These are phyloP conservation scores for Pseudogymnoascus sp. DNA, from an alignment of 2,329 filamentous ascomycete genomes.

Conservation along the genomic window DNA sequence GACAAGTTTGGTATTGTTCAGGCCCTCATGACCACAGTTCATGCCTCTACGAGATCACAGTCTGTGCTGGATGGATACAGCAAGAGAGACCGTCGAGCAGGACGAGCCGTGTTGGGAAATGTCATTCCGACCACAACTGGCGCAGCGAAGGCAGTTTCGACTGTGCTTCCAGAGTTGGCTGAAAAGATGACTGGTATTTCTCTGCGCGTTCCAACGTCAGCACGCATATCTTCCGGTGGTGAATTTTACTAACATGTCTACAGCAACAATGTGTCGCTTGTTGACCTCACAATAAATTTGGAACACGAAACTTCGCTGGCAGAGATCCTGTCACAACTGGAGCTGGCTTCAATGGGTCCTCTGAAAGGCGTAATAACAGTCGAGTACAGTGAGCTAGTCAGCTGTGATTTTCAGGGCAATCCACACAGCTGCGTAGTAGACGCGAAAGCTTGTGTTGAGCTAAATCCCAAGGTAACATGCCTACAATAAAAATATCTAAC, in stretches of 20 bases:
- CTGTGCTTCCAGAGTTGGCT: constrained; percentile 11
- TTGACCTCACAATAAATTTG: constrained; percentile 13
- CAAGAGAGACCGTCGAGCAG: constrained; percentile 29
- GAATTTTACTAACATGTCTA: neutral
- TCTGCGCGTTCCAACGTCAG: constrained; percentile 15
- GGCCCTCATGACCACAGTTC: constrained; percentile 28
- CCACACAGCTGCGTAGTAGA: constrained; percentile 12
- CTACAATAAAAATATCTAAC: neutral
- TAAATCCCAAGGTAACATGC: constrained; percentile 10
- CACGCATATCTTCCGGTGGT: neutral
- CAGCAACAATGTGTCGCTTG: constrained; percentile 13
- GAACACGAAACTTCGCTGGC: constrained; percentile 5
- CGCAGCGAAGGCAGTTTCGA: constrained; percentile 14
- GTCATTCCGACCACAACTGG: constrained; percentile 16
- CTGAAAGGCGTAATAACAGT: constrained; percentile 11
- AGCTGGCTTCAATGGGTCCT: neutral
- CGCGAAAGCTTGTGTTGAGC: constrained; percentile 11
- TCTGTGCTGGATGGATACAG: constrained; percentile 30
- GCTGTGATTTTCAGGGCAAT: constrained; percentile 16
- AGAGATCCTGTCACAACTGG: constrained; percentile 10
- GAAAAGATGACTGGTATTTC: constrained; percentile 15
- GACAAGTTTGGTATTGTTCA: constrained; percentile 27
- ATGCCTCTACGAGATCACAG: constrained; percentile 26
- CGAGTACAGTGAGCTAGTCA: constrained; percentile 13
- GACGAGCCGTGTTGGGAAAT: constrained; percentile 15